Evolutionary conservation across 2,329 filamentous ascomycete genomes (phyloP), one percentile per base, ranked within the genome.

Genomic region (Arthrobotrys sinensis): DNA sequence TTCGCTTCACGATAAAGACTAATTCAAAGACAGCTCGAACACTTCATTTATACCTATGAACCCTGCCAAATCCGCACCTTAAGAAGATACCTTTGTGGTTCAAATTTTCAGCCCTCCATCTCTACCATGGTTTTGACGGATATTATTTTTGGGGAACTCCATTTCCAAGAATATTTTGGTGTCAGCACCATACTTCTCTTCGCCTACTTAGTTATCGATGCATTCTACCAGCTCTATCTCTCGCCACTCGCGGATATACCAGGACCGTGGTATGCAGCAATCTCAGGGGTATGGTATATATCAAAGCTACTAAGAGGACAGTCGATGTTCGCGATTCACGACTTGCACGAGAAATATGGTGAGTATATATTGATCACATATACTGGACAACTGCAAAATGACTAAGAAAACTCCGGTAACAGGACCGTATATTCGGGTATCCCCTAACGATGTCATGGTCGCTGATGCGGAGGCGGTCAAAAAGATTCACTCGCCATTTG

Each of bases 271-370:
- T 69, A 76, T 34, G 34, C 72, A 1, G 46, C 46, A 1, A 24
- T 76, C 19, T 70, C 72, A 4, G 10, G 36, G 3, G 1, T 57
- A 11, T 70, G 64, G 72, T 5, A n/a, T 70, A 10, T 21, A 10
- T 7, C 1, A 8, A 57, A 50, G 21, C 8, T 16, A 7, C 21
- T n/a, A 70, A 11, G 48, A 46, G 0, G 65, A 63, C 12, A 48
- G 24, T n/a, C n/a, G 24, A 45, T 65, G 48, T 65, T 70, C 19
- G 46, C 46, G 10, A 55, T 76, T 19, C 57, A 76, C 48, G 64
- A 64, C 0, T 14, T 76, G n/a, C 72, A 76, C 14, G 10, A 52
- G 16, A 70, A 70, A 68, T 75, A 75, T 48, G 70, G 55, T 48
- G 38, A 48, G 3, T n/a, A 21, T 1, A 48, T 4, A 45, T 45